Evolutionary conservation across 257 asterid species (phyloP).

Genomic region (Fraxinus pennsylvanica): DNA sequence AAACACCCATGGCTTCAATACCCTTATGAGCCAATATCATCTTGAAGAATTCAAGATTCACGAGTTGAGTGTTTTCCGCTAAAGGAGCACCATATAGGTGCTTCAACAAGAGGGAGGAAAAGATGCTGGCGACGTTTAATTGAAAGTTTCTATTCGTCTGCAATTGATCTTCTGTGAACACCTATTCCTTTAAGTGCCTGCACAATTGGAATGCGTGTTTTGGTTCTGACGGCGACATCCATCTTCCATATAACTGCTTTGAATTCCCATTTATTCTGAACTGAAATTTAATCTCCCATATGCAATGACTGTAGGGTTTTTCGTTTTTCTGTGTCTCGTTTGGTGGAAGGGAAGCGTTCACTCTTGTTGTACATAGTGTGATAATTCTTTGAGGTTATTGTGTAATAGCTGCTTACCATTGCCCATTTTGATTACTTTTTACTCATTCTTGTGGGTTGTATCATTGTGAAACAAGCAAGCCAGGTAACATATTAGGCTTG

Average conservation of each 20-base stretch:
- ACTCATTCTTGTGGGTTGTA: slow-evolving; percentile 21
- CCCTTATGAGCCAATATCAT: slow-evolving; percentile 94
- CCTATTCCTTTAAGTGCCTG: slow-evolving; percentile 25
- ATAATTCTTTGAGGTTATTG: slow-evolving; percentile 56
- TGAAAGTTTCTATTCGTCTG: slow-evolving; percentile 25
- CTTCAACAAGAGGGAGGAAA: slow-evolving; percentile 24
- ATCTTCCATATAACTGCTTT: slow-evolving; percentile 36
- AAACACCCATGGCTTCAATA: slow-evolving; percentile 97
- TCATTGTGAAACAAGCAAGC: slow-evolving; percentile 7
- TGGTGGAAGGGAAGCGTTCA: slow-evolving; percentile 39
- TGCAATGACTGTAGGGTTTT: slow-evolving; percentile 47
- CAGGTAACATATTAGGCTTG: not conserved
- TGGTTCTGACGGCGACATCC: slow-evolving; percentile 27
- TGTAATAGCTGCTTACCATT: slow-evolving; percentile 48
- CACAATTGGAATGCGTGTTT: slow-evolving; percentile 37
- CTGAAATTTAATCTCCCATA: slow-evolving; percentile 39
- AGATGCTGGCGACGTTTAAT: not conserved
- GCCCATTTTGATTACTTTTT: slow-evolving; percentile 41
- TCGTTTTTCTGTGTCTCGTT: slow-evolving; percentile 22
- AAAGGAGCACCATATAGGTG: slow-evolving; percentile 19
- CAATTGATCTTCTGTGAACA: slow-evolving; percentile 24
- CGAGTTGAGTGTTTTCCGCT: not conserved
- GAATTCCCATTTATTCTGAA: slow-evolving; percentile 34
- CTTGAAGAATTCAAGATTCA: slow-evolving; percentile 39
- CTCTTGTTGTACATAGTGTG: slow-evolving; percentile 80